phyloP scores from a whole-genome alignment of 768 basidiomycete species.

The Tricholoma bakamatsutake region DNA sequence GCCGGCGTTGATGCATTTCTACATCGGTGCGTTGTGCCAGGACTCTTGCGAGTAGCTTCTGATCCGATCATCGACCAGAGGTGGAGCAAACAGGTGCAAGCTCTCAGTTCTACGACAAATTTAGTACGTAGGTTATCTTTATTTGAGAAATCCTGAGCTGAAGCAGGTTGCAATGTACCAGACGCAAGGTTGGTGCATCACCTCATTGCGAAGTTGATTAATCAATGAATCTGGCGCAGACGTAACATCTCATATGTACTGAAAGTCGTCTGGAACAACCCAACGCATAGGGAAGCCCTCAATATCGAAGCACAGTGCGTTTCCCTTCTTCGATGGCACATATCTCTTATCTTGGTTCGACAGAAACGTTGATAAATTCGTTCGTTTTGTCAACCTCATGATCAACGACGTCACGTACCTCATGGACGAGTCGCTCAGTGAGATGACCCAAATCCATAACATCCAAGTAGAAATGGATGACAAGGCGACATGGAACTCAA shows the following conservation, averaged over 20 bases:
- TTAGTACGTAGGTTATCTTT: slow-evolving; percentile 52
- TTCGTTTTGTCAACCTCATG: slow-evolving; percentile 94
- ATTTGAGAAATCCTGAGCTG: slow-evolving; percentile 4
- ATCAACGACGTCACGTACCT: slow-evolving; percentile 99
- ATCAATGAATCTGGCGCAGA: slow-evolving; percentile 28
- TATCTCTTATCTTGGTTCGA: not conserved
- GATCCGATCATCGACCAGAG: slow-evolving; percentile 43
- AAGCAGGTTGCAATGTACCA: slow-evolving; percentile 14
- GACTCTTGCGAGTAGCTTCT: not conserved
- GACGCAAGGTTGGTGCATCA: slow-evolving; percentile 45
- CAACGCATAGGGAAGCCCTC: slow-evolving; percentile 81
- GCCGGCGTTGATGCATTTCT: slow-evolving; percentile 88
- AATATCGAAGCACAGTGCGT: slow-evolving; percentile 68
- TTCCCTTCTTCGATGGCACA: not conserved
- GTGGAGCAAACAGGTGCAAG: slow-evolving; percentile 97
- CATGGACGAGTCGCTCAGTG: slow-evolving; percentile 91
- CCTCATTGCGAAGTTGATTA: not conserved
- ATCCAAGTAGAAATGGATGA: slow-evolving; percentile 86
- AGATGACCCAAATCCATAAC: slow-evolving; percentile 82
- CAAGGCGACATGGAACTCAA: slow-evolving; percentile 59
- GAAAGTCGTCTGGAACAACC: slow-evolving; percentile 89
- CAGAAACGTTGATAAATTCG: slow-evolving; percentile 89
- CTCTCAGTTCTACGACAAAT: slow-evolving; percentile 98
- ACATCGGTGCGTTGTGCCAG: slow-evolving; percentile 60
- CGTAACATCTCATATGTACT: slow-evolving; percentile 85